Percentiles rank a stretch among this genome's conserved stretches.
Evolutionary conservation across 2,329 filamentous ascomycete genomes (phyloP).

Genomic region (Colletotrichum australisinense): DNA sequence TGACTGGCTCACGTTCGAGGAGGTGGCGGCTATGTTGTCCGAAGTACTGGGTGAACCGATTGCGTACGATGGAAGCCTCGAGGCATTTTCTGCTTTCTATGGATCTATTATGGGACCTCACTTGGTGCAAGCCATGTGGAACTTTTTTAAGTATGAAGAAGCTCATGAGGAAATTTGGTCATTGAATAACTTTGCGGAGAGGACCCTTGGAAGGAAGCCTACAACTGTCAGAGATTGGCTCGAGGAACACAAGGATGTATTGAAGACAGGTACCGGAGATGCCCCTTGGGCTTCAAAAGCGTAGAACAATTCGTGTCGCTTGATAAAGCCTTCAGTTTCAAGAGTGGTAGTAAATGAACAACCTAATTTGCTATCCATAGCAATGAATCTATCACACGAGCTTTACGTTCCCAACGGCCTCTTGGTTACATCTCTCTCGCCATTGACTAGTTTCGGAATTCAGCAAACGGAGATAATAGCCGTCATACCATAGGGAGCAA

Average conservation of each 20-base stretch:
- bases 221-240: constrained; percentile 3
- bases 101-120: not conserved
- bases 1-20: not conserved
- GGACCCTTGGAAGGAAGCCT: not conserved
- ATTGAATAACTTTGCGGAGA: constrained; percentile 1
- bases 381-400: too few relatives aligned
- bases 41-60: not conserved
- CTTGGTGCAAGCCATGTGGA: not conserved
- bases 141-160: constrained; percentile 14
- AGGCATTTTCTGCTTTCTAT: not conserved
- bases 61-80: not conserved
- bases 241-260: constrained; percentile 4
- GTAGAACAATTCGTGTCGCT: too few relatives aligned
- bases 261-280: too few relatives aligned
- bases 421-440: too few relatives aligned
- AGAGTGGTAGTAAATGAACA: too few relatives aligned
- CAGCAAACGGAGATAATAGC: too few relatives aligned
- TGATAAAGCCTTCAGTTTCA: too few relatives aligned
- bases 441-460: too few relatives aligned
- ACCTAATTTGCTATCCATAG: too few relatives aligned
- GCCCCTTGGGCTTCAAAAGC: too few relatives aligned
- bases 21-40: not conserved
- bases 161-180: constrained; percentile 5
- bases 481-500: too few relatives aligned
- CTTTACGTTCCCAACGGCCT: too few relatives aligned